Evolutionary conservation across 2,329 filamentous ascomycete species (phyloP).

Genomic region (Colletotrichum sp.): DNA sequence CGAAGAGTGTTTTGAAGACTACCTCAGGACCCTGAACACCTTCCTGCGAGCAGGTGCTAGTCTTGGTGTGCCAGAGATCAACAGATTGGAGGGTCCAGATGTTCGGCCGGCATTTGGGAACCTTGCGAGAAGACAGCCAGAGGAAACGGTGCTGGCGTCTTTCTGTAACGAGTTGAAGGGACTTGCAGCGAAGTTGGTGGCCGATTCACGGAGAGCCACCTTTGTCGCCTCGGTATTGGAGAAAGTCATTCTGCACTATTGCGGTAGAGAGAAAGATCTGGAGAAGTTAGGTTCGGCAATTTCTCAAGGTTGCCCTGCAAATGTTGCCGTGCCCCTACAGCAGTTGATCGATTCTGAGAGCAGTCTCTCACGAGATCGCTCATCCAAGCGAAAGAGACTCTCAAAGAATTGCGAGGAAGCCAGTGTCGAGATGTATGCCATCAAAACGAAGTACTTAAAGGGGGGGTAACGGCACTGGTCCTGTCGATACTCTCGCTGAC

Average conservation of each 20-base stretch:
- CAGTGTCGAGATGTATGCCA: too few relatives aligned
- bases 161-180: background rate
- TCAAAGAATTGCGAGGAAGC: too few relatives aligned
- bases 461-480: too few relatives aligned
- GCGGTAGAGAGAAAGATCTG: background rate
- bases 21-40: background rate
- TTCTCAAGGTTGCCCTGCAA: background rate
- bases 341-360: background rate
- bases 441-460: too few relatives aligned
- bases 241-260: background rate
- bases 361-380: background rate
- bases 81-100: background rate
- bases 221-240: background rate
- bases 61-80: background rate
- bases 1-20: background rate
- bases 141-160: background rate
- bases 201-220: accelerated
- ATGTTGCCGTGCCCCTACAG: background rate
- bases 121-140: background rate
- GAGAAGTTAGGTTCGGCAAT: accelerated
- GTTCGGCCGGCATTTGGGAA: background rate
- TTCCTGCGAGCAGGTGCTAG: background rate
- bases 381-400: too few relatives aligned
- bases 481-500: too few relatives aligned
- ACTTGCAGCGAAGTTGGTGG: accelerated